These are phyloP conservation scores for Amaranthus palmeri DNA, from an alignment of 148 eudicot species.

Conservation along the genomic window DNA sequence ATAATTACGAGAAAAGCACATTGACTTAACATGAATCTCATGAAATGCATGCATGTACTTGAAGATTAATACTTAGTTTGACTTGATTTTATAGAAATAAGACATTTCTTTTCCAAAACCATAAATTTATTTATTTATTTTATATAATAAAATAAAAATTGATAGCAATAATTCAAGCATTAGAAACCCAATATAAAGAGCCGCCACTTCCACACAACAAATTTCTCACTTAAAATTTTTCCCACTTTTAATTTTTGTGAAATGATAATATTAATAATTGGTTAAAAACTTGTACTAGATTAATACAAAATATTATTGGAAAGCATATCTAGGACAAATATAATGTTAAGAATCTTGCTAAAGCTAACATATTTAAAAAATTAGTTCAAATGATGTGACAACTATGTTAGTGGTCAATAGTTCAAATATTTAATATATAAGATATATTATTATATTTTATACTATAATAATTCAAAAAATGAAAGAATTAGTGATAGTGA, in stretches of 20 bases:
- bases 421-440: not conserved
- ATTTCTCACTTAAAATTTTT: not conserved
- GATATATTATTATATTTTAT: not conserved
- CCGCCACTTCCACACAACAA: not conserved
- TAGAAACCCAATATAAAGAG: not conserved
- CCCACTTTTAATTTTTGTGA: not conserved
- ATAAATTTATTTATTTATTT: no score
- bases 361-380: not conserved
- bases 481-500: not conserved
- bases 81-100: no score
- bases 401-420: not conserved
- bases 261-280: not conserved
- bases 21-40: no score
- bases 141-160: no score
- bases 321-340: slow-evolving; percentile 7
- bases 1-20: no score
- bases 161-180: not conserved
- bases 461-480: not conserved
- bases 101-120: no score
- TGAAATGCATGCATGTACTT: no score
- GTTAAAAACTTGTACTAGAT: not conserved
- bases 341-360: slow-evolving; percentile 2
- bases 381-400: slow-evolving; percentile 5
- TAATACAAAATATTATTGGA: not conserved
- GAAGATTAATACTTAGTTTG: no score